Conservation (phyloP, 257 asterid species). For the Haberlea rhodopensis region DNA sequence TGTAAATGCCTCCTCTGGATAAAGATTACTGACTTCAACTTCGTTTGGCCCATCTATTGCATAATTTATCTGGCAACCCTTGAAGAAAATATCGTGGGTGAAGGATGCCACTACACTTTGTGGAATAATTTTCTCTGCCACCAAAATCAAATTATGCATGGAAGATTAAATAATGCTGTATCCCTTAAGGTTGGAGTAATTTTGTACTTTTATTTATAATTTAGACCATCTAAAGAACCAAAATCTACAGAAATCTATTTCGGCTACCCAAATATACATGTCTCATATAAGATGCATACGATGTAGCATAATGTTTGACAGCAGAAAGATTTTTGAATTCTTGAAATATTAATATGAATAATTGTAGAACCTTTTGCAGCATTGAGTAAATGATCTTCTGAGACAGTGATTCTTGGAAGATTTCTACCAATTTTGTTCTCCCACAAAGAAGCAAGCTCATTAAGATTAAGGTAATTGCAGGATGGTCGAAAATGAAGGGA, state of each 20-base stretch:
- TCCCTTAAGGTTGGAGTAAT: too few species aligned
- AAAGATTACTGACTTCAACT: conserved; percentile 5
- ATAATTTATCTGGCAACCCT: conserved; percentile 21
- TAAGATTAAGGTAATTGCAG: conserved; percentile 33
- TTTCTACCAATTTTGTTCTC: conserved; percentile 36
- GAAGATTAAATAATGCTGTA: too few species aligned
- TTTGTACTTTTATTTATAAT: too few species aligned
- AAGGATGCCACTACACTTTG: conserved; percentile 36
- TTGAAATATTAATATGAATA: background rate
- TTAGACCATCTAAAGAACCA: background rate
- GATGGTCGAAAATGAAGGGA: conserved; percentile 36
- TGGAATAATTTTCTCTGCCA: conserved; percentile 37
- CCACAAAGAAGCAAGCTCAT: conserved; percentile 39
- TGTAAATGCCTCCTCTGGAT: conserved; percentile 29
- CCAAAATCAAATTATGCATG: too few species aligned
- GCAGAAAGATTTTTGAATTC: background rate
- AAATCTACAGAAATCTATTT: background rate
- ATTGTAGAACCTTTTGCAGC: conserved; percentile 31
- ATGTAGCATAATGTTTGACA: background rate
- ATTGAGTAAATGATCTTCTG: conserved; percentile 32
- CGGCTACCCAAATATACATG: background rate
- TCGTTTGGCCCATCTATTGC: background rate
- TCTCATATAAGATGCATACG: background rate
- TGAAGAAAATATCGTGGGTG: conserved; percentile 42
- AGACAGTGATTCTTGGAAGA: conserved; percentile 30